Conservation (phyloP, 148 eudicot genomes). For the Persicaria maculosa region DNA sequence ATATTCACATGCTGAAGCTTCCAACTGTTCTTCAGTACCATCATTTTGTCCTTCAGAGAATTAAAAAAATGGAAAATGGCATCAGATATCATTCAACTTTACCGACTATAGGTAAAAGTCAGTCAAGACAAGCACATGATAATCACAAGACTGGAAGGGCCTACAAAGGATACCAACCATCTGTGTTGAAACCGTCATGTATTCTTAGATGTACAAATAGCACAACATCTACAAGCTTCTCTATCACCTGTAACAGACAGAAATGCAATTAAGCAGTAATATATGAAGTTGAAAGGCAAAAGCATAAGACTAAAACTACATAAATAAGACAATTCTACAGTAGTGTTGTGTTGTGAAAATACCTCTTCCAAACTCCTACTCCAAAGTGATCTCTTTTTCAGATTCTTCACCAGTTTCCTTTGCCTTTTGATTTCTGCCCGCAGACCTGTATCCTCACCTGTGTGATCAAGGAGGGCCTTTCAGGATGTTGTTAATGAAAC, state of each 20-base stretch:
- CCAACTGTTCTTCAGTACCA: slow-evolving; percentile 19
- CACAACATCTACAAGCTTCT: slow-evolving; percentile 40
- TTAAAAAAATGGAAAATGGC: background rate
- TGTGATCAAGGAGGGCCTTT: background rate
- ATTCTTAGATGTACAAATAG: slow-evolving; percentile 30
- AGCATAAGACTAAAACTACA: background rate
- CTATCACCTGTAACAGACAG: slow-evolving; percentile 29
- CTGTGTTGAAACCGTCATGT: slow-evolving; percentile 18
- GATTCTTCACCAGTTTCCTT: slow-evolving; percentile 31
- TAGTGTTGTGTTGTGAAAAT: background rate
- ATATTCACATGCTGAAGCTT: slow-evolving; percentile 15
- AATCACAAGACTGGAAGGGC: background rate
- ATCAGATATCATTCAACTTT: background rate
- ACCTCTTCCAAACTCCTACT: slow-evolving; percentile 48
- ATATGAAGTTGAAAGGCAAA: background rate
- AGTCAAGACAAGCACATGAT: background rate
- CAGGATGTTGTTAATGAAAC: background rate
- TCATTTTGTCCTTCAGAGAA: slow-evolving; percentile 12
- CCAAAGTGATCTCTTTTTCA: slow-evolving; percentile 45
- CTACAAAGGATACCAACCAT: slow-evolving; percentile 21
- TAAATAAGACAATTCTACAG: background rate
- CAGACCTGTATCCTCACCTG: slow-evolving; percentile 10
- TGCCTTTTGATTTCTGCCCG: slow-evolving; percentile 34
- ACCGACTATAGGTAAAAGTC: background rate
- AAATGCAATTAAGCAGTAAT: background rate